A percentile compares a stretch with the other conserved stretches of the same genome.
Evolutionary conservation across 169 alveolate species (phyloP).

Genomic region (Plasmodium inui): DNA sequence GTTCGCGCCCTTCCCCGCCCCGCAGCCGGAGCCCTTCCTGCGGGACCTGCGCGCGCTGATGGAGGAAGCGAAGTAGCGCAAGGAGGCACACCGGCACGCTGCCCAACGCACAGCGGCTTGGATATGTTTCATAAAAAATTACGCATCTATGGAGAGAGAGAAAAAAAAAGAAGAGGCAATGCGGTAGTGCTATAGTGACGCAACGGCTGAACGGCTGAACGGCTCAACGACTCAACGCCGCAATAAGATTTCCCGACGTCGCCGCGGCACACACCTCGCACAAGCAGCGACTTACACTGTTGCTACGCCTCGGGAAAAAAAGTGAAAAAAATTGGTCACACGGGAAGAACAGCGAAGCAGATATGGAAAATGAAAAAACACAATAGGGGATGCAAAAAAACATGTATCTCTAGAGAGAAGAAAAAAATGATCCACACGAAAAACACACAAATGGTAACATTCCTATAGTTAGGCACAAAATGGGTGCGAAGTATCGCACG

Average conservation of each 20-base stretch:
- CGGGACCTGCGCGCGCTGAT: conserved; percentile 16
- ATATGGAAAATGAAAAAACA: neutral
- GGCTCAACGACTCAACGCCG: too few species aligned
- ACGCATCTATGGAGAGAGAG: neutral
- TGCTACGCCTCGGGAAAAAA: neutral
- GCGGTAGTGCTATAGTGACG: neutral
- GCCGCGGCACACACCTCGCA: neutral
- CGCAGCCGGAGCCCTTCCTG: conserved; percentile 20
- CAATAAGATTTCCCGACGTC: neutral
- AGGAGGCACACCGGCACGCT: neutral
- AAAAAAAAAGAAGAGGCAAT: too few species aligned
- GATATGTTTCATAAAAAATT: neutral
- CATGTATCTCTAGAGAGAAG: neutral
- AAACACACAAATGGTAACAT: neutral
- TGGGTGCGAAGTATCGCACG: neutral
- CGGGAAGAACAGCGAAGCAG: neutral
- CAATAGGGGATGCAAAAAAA: neutral
- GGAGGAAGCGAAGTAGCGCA: neutral
- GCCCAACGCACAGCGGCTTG: neutral
- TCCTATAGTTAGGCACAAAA: neutral
- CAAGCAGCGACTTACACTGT: neutral
- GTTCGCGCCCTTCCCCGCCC: conserved; percentile 49
- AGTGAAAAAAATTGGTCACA: neutral
- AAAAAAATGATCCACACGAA: neutral
- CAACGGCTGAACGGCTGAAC: too few species aligned